phyloP scores from a whole-genome alignment of 1,139 yeast species.

The Debaryomyces psychrophilus region DNA sequence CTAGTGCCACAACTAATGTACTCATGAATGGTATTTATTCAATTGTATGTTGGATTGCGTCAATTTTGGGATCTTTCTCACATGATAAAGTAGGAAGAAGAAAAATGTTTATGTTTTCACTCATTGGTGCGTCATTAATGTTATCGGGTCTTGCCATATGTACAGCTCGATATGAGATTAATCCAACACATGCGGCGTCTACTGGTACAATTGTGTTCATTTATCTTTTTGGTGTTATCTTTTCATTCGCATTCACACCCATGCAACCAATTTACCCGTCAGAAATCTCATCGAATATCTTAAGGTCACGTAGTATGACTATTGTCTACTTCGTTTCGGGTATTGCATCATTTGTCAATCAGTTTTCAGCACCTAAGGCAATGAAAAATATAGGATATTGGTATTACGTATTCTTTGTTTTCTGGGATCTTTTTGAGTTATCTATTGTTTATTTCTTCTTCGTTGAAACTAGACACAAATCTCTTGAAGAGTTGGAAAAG shows the following conservation, averaged over 20 bases:
- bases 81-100: conserved; percentile 22
- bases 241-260: conserved; percentile 25
- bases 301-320: conserved; percentile 23
- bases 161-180: conserved; percentile 18
- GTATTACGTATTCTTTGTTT: conserved; percentile 24
- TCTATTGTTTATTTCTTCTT: conserved; percentile 29
- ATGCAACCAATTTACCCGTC: conserved; percentile 26
- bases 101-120: conserved; percentile 23
- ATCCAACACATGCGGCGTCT: conserved; percentile 17
- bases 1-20: conserved; percentile 19
- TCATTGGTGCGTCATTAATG: conserved; percentile 19
- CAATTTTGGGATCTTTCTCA: conserved; percentile 22
- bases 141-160: conserved; percentile 21
- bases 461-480: conserved; percentile 32
- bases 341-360: conserved; percentile 22
- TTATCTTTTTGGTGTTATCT: conserved; percentile 23
- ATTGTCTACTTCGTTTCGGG: conserved; percentile 19
- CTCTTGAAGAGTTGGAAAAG: conserved; percentile 31
- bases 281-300: conserved; percentile 21
- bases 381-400: conserved; percentile 25
- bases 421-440: conserved; percentile 23
- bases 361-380: conserved; percentile 25
- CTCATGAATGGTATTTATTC: conserved; percentile 23
- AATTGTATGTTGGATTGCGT: conserved; percentile 19
- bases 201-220: conserved; percentile 22